A percentile compares a stretch with the other conserved stretches of the same genome.
phyloP scores from a whole-genome alignment of 495 filamentous ascomycete genomes.

The Aspergillus steynii region DNA sequence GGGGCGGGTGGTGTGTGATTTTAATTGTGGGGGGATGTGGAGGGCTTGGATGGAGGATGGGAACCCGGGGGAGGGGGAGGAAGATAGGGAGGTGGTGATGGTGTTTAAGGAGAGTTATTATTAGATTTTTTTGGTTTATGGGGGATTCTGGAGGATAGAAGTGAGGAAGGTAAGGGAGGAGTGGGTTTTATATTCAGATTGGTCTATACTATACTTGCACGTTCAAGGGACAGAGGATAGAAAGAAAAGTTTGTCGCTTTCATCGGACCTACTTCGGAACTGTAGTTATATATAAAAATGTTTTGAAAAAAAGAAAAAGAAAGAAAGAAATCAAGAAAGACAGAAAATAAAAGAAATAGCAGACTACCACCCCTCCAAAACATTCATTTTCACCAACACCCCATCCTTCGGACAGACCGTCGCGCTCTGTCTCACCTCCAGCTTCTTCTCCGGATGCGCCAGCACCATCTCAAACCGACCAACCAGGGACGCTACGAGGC shows the following conservation, averaged over 20 bases:
- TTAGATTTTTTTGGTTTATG: neutral
- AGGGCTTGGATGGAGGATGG: conserved; percentile 72
- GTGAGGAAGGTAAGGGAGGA: neutral
- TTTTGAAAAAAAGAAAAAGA: conserved; percentile 12
- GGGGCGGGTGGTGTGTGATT: conserved; percentile 66
- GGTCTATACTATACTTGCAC: no score
- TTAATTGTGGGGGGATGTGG: conserved; percentile 92
- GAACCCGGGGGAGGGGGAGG: conserved; percentile 57
- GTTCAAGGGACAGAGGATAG: no score
- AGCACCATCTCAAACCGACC: conserved; percentile 69
- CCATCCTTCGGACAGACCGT: conserved; percentile 67
- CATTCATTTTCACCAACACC: conserved; percentile 58
- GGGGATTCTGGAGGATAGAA: neutral
- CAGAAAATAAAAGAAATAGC: neutral
- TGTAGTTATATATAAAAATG: conserved; percentile 8
- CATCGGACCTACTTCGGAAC: no score
- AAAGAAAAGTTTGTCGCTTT: no score
- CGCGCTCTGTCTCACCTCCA: conserved; percentile 59
- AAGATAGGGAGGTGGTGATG: conserved; percentile 50
- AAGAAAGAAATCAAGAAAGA: conserved; percentile 3
- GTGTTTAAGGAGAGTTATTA: conserved; percentile 58
- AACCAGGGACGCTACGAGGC: conserved; percentile 72
- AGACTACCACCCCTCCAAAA: conserved; percentile 65
- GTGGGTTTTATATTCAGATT: conserved; percentile 5
- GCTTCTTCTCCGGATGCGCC: conserved; percentile 55